These are phyloP conservation scores for Trifolium fragiferum DNA, from an alignment of 306 rosid genomes.

Conservation along the genomic window DNA sequence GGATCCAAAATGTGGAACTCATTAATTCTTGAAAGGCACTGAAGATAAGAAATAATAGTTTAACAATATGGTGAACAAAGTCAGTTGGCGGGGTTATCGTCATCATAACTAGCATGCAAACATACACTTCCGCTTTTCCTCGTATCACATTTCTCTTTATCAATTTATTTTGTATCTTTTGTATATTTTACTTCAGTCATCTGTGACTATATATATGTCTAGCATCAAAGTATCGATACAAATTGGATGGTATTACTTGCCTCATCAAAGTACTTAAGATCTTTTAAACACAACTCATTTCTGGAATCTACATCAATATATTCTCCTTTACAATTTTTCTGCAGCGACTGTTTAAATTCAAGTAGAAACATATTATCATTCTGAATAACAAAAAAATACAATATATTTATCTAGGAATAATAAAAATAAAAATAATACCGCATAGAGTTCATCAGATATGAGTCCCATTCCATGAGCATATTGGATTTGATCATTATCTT, in stretches of 20 bases:
- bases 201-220: too few relatives aligned
- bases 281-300: slow-evolving; percentile 46
- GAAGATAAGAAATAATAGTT: slow-evolving; percentile 8
- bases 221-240: too few relatives aligned
- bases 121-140: too few relatives aligned
- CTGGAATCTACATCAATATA: slow-evolving; percentile 38
- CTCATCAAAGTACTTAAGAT: slow-evolving; percentile 40
- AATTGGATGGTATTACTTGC: slow-evolving; percentile 20
- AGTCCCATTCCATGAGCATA: slow-evolving; percentile 69
- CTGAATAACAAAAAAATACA: too few relatives aligned
- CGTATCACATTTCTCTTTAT: too few relatives aligned
- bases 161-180: too few relatives aligned
- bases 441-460: slow-evolving; percentile 66
- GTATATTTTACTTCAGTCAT: too few relatives aligned
- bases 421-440: slow-evolving; percentile 38
- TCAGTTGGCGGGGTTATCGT: too few relatives aligned
- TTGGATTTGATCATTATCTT: slow-evolving; percentile 31
- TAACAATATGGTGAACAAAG: neutral
- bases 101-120: too few relatives aligned
- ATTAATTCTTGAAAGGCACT: slow-evolving; percentile 55
- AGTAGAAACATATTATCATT: too few relatives aligned
- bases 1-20: slow-evolving; percentile 39
- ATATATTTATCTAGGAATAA: too few relatives aligned
- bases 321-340: slow-evolving; percentile 58
- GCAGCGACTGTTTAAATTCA: slow-evolving; percentile 48